Conservation (phyloP, 1,284 basidiomycete genomes). For the Leccinum insolens region DNA sequence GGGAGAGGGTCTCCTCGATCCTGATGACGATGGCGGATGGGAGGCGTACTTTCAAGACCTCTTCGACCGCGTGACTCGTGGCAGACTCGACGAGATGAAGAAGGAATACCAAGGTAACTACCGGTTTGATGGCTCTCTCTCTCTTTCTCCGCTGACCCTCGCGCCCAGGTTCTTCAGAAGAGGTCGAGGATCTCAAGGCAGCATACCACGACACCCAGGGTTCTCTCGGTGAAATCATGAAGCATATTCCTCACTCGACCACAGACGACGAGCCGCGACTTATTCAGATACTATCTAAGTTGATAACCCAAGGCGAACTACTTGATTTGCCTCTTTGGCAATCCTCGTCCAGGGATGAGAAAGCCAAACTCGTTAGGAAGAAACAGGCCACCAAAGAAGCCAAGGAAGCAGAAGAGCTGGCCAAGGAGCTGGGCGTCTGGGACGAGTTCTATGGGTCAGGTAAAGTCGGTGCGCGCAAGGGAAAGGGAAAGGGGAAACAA, state of each 20-base stretch:
- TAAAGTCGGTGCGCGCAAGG: slow-evolving; percentile 65
- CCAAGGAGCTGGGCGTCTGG: slow-evolving; percentile 91
- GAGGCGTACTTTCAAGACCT: slow-evolving; percentile 90
- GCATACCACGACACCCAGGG: slow-evolving; percentile 75
- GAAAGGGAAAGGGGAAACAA: slow-evolving; percentile 59
- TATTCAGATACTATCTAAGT: slow-evolving; percentile 65
- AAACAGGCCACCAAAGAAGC: slow-evolving; percentile 82
- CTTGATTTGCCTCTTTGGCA: slow-evolving; percentile 67
- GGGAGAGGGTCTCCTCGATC: slow-evolving; percentile 69
- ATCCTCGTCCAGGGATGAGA: slow-evolving; percentile 73
- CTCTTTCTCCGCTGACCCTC: slow-evolving; percentile 8
- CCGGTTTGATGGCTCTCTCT: not conserved
- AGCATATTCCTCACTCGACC: slow-evolving; percentile 82
- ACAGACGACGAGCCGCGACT: slow-evolving; percentile 84
- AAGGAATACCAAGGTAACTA: slow-evolving; percentile 80
- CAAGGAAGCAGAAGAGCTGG: slow-evolving; percentile 81
- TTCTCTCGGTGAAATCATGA: slow-evolving; percentile 79
- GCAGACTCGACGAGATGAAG: slow-evolving; percentile 88
- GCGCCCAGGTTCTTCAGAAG: slow-evolving; percentile 77
- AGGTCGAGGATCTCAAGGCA: slow-evolving; percentile 73
- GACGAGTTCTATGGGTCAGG: slow-evolving; percentile 93
- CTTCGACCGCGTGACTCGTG: slow-evolving; percentile 84
- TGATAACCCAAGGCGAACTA: slow-evolving; percentile 70
- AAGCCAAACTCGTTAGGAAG: slow-evolving; percentile 70
- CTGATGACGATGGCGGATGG: slow-evolving; percentile 84